A percentile compares a stretch with the other conserved stretches of the same genome.
Evolutionary conservation across 305 asterid species (phyloP).

Genomic region (Fraxinus albicans): DNA sequence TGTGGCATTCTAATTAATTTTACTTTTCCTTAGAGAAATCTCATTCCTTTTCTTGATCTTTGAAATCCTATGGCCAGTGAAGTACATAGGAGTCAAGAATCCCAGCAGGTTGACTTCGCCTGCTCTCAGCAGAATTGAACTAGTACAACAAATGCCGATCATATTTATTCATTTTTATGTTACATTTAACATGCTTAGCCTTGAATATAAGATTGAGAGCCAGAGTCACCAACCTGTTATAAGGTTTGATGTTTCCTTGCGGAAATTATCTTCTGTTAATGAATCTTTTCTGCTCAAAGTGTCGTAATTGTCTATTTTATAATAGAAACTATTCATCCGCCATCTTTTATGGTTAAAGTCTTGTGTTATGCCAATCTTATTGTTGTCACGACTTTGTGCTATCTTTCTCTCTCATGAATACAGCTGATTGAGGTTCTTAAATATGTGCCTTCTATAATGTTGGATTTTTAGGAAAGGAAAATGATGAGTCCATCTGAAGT

Average conservation of each 20-base stretch:
- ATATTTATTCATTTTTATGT: not conserved
- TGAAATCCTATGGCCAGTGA: not conserved
- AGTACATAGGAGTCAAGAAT: not conserved
- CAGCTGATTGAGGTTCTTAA: conserved; percentile 10
- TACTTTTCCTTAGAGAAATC: not conserved
- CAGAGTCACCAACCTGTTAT: not conserved
- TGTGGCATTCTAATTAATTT: not conserved
- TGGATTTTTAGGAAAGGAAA: conserved; percentile 68
- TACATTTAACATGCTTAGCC: not conserved
- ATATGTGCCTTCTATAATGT: conserved; percentile 10
- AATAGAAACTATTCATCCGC: not conserved
- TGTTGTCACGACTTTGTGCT: not conserved
- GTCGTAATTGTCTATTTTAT: not conserved
- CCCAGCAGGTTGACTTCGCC: not conserved
- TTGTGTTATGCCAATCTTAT: not conserved
- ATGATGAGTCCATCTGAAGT: conserved; percentile 66
- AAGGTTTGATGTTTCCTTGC: not conserved
- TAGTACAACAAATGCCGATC: not conserved
- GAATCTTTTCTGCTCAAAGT: not conserved
- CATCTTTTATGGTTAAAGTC: not conserved
- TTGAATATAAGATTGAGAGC: not conserved
- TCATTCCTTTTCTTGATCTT: not conserved
- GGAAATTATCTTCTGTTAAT: not conserved
- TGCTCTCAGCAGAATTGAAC: not conserved
- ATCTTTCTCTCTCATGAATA: conserved; percentile 1